Evolutionary conservation across 495 filamentous ascomycete genomes (phyloP), one percentile per base, ranked within the genome.

Genomic region (Glonium stellatum): DNA sequence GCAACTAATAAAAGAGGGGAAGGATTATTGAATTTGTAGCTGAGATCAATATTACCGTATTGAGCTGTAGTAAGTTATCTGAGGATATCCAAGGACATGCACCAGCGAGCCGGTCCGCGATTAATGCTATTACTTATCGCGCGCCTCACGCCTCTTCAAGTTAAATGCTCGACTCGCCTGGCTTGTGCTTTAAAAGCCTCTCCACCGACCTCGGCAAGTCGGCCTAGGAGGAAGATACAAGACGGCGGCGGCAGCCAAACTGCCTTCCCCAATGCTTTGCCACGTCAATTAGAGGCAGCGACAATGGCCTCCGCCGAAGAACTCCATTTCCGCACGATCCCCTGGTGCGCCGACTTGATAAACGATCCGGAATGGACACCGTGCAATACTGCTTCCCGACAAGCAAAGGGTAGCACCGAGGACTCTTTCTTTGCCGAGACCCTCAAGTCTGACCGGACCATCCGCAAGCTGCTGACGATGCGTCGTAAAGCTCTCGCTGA

Each of bases 361-460:
- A 35, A 64, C 15, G 70, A 78, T 41, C 59, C 73, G 4, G 49
- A 67, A 21, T 75, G 76, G 69, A 68, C 70, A 47, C 67, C 73
- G 15, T 63, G 69, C 10, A 51, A 68, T 9, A 75, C 76, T 0
- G 61, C 68, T 5, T 76, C 77, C 18, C 78, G 84, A 5, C 44
- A 60, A 2, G 54, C 61, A 23, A 85, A 82, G 53, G 19, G 65
- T 1, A 63, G 62, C 35, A 66, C 64, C 46, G 80, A 82, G 62
- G 82, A 87, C 66, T 70, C 77, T 13, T 72, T 87, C 46, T 77
- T 84, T 69, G 76, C 78, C 15, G 70, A 75, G 13, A 84, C 82
- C 0, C 70, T 88, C 46, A 80, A 82, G 61, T 72, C 76, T 4
- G 60, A 73, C 0, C 65, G 70, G 0, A 83, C 83, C 10, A 77